Percentiles rank a stretch among this genome's conserved stretches.
These are phyloP conservation scores for Papiliotrema flavescens DNA, from an alignment of 1,284 basidiomycete genomes.

Conservation along the genomic window DNA sequence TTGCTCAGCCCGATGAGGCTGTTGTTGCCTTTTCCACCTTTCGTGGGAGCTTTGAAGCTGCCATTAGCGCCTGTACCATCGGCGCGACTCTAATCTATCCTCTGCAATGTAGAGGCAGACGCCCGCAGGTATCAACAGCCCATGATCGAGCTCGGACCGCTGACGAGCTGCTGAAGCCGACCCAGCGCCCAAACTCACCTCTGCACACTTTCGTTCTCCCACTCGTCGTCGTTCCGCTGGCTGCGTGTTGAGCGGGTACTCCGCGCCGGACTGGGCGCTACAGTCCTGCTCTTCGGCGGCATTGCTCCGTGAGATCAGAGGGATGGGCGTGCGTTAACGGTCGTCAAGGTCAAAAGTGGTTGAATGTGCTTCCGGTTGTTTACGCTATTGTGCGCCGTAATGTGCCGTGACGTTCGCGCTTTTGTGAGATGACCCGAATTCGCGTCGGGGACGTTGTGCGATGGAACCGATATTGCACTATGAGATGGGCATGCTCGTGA, in stretches of 20 bases:
- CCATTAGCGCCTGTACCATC: too few species aligned
- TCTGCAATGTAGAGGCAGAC: too few species aligned
- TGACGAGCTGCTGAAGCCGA: neutral
- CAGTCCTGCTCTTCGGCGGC: neutral
- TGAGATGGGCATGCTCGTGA: too few species aligned
- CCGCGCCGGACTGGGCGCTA: conserved; percentile 26
- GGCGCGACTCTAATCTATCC: too few species aligned
- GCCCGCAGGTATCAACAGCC: too few species aligned
- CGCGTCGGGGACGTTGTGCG: too few species aligned
- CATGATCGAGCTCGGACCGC: neutral
- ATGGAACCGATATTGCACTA: too few species aligned
- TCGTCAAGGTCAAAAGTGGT: neutral
- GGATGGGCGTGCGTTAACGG: neutral
- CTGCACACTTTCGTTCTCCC: conserved; percentile 28
- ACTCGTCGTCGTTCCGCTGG: conserved; percentile 23
- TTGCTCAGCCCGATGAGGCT: conserved; percentile 21
- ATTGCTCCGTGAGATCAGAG: neutral
- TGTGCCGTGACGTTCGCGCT: too few species aligned
- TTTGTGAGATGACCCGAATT: too few species aligned
- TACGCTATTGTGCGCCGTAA: neutral
- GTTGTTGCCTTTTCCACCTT: conserved; percentile 10
- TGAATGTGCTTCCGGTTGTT: neutral
- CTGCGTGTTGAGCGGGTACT: conserved; percentile 23
- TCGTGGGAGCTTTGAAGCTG: conserved; percentile 20
- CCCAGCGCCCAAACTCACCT: conserved; percentile 14